Base-by-base conservation (phyloP, 345 rosid genomes). In the Toxicodendron radicans region DNA sequence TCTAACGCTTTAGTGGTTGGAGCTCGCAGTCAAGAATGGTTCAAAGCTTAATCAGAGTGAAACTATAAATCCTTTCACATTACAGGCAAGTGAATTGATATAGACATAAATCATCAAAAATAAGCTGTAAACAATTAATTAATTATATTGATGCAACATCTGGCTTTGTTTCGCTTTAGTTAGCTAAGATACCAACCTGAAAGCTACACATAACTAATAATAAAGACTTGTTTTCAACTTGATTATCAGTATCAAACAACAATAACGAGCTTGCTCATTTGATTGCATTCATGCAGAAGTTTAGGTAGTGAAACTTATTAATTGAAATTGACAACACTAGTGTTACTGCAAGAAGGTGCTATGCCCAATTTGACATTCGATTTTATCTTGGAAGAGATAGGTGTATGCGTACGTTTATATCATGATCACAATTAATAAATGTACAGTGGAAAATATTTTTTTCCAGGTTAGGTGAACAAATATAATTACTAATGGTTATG, bases 1-100 rank as follows among this genome's bases (percentile, higher is more conserved):
- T 73, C 53, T 63, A 51, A 73, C 61, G 32, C 69, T 52, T 32
- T 63, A 73, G 75, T 72, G 51, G 75, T 72, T 72, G 52, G 75
- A 51, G 58, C 58, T 45, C 58, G 12, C 49, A 61, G 68, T 62
- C 68, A 72, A 62, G 76, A 73, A 73, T 63, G 10, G 60, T 73
- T 73, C 76, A 73, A 63, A 51, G 49, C 23, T 48, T 72, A 38
- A 38, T 8, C 7, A 9, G 67, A 30, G 59, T 6, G 75, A 35
- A 56, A 16, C 54, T 70, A 23, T 30, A 33, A 73, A 73, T 35
- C 51, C 61, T 63, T 62, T 73, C 75, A 63, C 52, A 73, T 53
- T 64, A 45, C 21, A 11, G 11, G 48, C n/a, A 30, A 59, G 49
- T 32, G 51, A 57, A 58, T 20, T 53, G 24, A 52, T 18, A 18